Base-by-base conservation (phyloP, 352 stramenopile species). In the Plasmopara halstedii region DNA sequence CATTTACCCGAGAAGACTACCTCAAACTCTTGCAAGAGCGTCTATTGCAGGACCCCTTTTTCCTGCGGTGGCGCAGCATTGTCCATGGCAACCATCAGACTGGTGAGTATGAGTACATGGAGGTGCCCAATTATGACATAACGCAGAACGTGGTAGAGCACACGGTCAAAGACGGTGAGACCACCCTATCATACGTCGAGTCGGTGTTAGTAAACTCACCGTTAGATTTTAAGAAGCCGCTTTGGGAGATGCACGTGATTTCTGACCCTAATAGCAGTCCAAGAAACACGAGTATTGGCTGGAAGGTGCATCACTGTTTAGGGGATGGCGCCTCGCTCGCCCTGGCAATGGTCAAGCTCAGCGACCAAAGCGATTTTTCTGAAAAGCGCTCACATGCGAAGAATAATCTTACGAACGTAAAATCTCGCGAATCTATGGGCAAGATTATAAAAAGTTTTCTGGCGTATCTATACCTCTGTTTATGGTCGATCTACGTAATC, bases 271-370 rank as follows among this genome's bases (percentile, higher is more conserved):
- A n/a, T n/a, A n/a, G 46, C 18, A 53, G 40, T 1, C 40, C 58
- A 13, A 41, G 55, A 6, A 44, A 74, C 14, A 86, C 73, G 4
- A 70, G 68, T 31, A 39, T 87, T 6, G 62, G 62, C 20, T 88
- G 76, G 79, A 84, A 83, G 37, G 54, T 85, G 13, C 79, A 91
- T 55, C 79, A 91, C 49, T 91, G 79, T 39, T 58, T 91, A 11
- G 79, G 79, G 14, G 79, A 91, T 42, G 79, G 79, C 14, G 72
- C 76, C 10, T 88, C 79, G 33, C 52, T 82, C 5, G 58, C 77
- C 10, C 77, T 68, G 4, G 66, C 73, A 18, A 71, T 91, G 42
- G 59, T 80, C 17, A 80, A 78, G 18, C 46, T 91, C 35, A 85
- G 76, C 43, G 79, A 91, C 61, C 75, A 85, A 62, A 80, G 63